Percentiles rank a stretch among this genome's conserved stretches.
Conservation (phyloP, 2,329 filamentous ascomycete genomes). For the Fusarium xyrophilum region DNA sequence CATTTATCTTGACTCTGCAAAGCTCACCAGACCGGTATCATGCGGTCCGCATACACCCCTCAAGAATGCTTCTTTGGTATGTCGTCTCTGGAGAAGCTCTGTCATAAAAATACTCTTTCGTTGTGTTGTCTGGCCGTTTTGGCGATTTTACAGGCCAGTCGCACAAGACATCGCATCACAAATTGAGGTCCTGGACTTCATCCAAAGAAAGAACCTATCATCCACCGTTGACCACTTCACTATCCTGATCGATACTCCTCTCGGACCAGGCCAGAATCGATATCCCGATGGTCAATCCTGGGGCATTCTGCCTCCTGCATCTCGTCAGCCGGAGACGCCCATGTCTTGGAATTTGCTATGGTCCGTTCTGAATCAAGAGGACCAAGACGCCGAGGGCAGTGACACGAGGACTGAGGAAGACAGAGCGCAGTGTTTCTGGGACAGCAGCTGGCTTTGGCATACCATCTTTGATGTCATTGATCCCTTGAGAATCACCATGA, state of each 20-base stretch:
- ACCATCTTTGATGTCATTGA: slow-evolving; percentile 61
- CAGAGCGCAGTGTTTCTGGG: slow-evolving; percentile 26
- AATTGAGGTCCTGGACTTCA: slow-evolving; percentile 51
- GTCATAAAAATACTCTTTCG: slow-evolving; percentile 65
- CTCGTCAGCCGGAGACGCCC: slow-evolving; percentile 17
- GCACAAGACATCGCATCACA: slow-evolving; percentile 35
- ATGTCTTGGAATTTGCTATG: slow-evolving; percentile 41
- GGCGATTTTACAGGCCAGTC: slow-evolving; percentile 42
- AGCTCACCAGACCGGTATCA: slow-evolving; percentile 40
- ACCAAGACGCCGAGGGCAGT: slow-evolving; percentile 9
- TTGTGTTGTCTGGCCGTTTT: slow-evolving; percentile 55
- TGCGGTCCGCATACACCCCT: slow-evolving; percentile 46
- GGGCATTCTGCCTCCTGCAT: slow-evolving; percentile 43
- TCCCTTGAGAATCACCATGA: slow-evolving; percentile 60
- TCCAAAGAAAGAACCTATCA: slow-evolving; percentile 47
- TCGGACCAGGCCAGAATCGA: slow-evolving; percentile 37
- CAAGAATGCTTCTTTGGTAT: slow-evolving; percentile 64
- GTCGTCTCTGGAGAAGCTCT: slow-evolving; percentile 59
- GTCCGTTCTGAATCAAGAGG: slow-evolving; percentile 24
- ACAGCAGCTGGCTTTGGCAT: slow-evolving; percentile 61
- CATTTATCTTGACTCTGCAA: slow-evolving; percentile 57
- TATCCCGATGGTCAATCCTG: slow-evolving; percentile 38
- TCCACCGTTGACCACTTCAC: slow-evolving; percentile 53
- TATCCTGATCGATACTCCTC: slow-evolving; percentile 48
- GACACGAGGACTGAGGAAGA: slow-evolving; percentile 29